Conservation (phyloP, 2,329 filamentous ascomycete species). For the Colletotrichum limetticola region DNA sequence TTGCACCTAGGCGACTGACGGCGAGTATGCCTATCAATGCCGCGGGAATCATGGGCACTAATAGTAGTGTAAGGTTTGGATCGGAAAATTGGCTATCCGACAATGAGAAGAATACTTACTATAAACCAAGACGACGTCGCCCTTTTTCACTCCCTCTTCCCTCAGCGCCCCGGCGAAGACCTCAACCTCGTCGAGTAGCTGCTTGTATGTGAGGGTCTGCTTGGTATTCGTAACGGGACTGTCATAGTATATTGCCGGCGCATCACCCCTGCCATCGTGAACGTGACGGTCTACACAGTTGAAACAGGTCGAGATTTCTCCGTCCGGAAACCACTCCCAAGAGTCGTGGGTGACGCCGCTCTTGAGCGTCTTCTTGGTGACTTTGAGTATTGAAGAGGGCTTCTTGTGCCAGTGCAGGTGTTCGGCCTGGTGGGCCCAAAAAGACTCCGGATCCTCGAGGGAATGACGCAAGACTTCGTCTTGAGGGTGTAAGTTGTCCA, state of each 20-base stretch:
- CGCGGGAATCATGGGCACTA: conserved; percentile 95
- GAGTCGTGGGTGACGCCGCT: conserved; percentile 74
- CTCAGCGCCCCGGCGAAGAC: conserved; percentile 82
- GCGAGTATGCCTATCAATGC: conserved; percentile 89
- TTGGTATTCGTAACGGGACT: conserved; percentile 83
- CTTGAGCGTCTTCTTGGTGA: conserved; percentile 70
- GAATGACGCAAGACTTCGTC: conserved; percentile 66
- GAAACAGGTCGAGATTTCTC: conserved; percentile 90
- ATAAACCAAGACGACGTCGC: conserved; percentile 91
- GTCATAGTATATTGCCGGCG: conserved; percentile 85
- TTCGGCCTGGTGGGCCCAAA: conserved; percentile 81
- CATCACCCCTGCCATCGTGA: conserved; percentile 77
- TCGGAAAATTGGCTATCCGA: background rate
- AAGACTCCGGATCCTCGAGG: conserved; percentile 74
- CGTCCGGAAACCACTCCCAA: conserved; percentile 92
- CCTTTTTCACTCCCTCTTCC: conserved; percentile 83
- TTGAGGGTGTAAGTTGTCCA: conserved; percentile 52
- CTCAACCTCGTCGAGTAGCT: conserved; percentile 84
- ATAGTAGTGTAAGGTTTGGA: background rate
- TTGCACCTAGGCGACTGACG: conserved; percentile 81
- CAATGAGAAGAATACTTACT: conserved; percentile 62
- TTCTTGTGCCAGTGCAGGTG: conserved; percentile 84
- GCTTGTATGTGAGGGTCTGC: conserved; percentile 77
- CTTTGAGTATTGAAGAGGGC: conserved; percentile 71
- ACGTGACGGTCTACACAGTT: conserved; percentile 94